Conservation (phyloP, 1,139 yeast species). For the Scheffersomyces illinoinensis region DNA sequence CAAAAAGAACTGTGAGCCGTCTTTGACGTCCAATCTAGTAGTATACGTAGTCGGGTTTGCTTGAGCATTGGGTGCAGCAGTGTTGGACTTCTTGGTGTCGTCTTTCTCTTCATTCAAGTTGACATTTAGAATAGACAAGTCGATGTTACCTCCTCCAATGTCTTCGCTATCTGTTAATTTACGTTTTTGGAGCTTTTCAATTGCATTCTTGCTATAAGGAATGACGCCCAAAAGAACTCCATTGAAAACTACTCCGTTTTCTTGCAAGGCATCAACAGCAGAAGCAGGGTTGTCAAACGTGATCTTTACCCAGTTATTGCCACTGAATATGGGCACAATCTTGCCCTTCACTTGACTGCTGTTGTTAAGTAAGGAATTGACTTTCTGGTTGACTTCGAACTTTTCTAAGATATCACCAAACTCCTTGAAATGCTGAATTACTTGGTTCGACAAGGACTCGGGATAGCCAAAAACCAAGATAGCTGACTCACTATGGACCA, state of each 20-base stretch:
- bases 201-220: slow-evolving; percentile 59
- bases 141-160: slow-evolving; percentile 46
- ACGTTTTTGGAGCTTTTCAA: slow-evolving; percentile 64
- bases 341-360: slow-evolving; percentile 8
- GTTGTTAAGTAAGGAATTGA: slow-evolving; percentile 6
- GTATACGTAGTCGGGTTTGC: slow-evolving; percentile 17
- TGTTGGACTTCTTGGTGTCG: not conserved
- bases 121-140: slow-evolving; percentile 6
- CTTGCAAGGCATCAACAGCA: slow-evolving; percentile 81
- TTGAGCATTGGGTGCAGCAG: slow-evolving; percentile 3
- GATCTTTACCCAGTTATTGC: slow-evolving; percentile 84
- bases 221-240: slow-evolving; percentile 79
- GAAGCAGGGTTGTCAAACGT: slow-evolving; percentile 77
- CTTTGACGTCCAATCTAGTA: slow-evolving; percentile 39
- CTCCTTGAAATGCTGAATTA: slow-evolving; percentile 74
- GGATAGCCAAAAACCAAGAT: slow-evolving; percentile 90
- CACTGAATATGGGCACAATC: slow-evolving; percentile 71
- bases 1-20: slow-evolving; percentile 42
- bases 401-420: slow-evolving; percentile 83
- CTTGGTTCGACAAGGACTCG: slow-evolving; percentile 64
- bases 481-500: slow-evolving; percentile 52
- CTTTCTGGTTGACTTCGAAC: slow-evolving; percentile 44
- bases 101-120: slow-evolving; percentile 1
- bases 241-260: slow-evolving; percentile 72
- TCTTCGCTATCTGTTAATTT: slow-evolving; percentile 54